A percentile compares a stretch with the other conserved stretches of the same genome.
phyloP scores from a whole-genome alignment of 768 basidiomycete species.

The Hericium coralloides region DNA sequence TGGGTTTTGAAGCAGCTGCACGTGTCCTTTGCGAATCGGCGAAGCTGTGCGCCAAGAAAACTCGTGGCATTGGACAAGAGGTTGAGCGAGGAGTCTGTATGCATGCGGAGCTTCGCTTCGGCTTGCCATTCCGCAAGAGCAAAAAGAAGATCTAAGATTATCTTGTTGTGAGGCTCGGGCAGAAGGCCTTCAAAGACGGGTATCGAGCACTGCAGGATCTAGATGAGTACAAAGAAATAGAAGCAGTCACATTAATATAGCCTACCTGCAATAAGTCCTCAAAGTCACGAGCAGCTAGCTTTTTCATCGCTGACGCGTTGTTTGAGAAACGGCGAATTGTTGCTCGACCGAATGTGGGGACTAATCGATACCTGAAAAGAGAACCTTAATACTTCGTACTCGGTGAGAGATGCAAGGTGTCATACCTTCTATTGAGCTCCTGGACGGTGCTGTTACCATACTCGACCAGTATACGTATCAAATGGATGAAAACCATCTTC shows the following conservation, averaged over 20 bases:
- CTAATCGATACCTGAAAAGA: conserved; percentile 2
- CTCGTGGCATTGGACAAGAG: too few relatives aligned
- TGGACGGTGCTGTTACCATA: conserved; percentile 5
- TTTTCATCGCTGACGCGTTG: conserved; percentile 15
- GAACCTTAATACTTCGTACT: too few relatives aligned
- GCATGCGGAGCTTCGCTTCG: too few relatives aligned
- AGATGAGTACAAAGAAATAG: not conserved
- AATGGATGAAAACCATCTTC: conserved; percentile 28
- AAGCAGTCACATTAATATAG: not conserved
- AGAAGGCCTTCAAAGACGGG: conserved; percentile 27
- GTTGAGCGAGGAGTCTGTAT: too few relatives aligned
- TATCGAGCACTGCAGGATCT: conserved; percentile 21
- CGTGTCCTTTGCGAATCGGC: too few relatives aligned
- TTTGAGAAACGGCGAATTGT: conserved; percentile 16
- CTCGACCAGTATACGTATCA: conserved; percentile 25
- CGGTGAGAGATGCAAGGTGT: too few relatives aligned
- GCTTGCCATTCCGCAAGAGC: too few relatives aligned
- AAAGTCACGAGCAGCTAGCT: conserved; percentile 5
- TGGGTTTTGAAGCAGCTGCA: too few relatives aligned
- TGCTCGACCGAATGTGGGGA: conserved; percentile 20
- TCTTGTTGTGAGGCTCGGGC: conserved; percentile 18
- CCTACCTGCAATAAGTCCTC: conserved; percentile 13
- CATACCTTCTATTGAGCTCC: conserved; percentile 19
- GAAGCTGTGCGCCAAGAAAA: too few relatives aligned
- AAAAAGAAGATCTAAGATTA: too few relatives aligned